A percentile compares a stretch with the other conserved stretches of the same genome.
These are phyloP conservation scores for Akanthomyces dipterigenus DNA, from an alignment of 2,329 filamentous ascomycete genomes.

Conservation along the genomic window DNA sequence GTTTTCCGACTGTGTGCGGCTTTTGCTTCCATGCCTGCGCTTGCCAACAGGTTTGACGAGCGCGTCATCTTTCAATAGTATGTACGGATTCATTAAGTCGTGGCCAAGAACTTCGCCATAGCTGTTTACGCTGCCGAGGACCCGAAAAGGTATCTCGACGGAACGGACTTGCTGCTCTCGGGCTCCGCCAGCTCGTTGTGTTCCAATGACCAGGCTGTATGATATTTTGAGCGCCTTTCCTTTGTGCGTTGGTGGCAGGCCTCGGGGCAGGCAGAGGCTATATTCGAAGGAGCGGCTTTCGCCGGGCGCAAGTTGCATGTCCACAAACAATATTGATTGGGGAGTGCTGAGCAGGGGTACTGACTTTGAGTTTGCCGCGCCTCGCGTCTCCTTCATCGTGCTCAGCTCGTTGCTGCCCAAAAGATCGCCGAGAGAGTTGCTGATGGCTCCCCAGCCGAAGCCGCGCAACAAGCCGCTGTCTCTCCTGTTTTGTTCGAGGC, in stretches of 20 bases:
- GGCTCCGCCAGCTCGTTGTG: slow-evolving; percentile 72
- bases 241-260: slow-evolving; percentile 83
- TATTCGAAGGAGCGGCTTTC: slow-evolving; percentile 87
- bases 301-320: slow-evolving; percentile 77
- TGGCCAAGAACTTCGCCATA: slow-evolving; percentile 86
- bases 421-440: slow-evolving; percentile 80
- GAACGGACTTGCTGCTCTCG: slow-evolving; percentile 79
- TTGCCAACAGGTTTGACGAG: slow-evolving; percentile 43
- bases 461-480: slow-evolving; percentile 74
- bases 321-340: slow-evolving; percentile 92
- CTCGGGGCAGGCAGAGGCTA: slow-evolving; percentile 75
- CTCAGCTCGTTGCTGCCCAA: slow-evolving; percentile 83
- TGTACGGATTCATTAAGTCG: slow-evolving; percentile 90
- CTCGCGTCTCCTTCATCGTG: slow-evolving; percentile 92
- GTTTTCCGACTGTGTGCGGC: slow-evolving; percentile 20
- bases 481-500: slow-evolving; percentile 65
- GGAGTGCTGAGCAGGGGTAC: slow-evolving; percentile 91
- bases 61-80: slow-evolving; percentile 79
- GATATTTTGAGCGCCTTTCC: slow-evolving; percentile 91
- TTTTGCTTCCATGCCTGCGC: slow-evolving; percentile 22
- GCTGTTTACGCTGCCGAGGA: slow-evolving; percentile 86
- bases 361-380: slow-evolving; percentile 74
- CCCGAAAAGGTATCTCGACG: slow-evolving; percentile 88
- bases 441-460: slow-evolving; percentile 82
- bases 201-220: slow-evolving; percentile 87